phyloP scores from a whole-genome alignment of 306 rosid species.

The Cercis canadensis region DNA sequence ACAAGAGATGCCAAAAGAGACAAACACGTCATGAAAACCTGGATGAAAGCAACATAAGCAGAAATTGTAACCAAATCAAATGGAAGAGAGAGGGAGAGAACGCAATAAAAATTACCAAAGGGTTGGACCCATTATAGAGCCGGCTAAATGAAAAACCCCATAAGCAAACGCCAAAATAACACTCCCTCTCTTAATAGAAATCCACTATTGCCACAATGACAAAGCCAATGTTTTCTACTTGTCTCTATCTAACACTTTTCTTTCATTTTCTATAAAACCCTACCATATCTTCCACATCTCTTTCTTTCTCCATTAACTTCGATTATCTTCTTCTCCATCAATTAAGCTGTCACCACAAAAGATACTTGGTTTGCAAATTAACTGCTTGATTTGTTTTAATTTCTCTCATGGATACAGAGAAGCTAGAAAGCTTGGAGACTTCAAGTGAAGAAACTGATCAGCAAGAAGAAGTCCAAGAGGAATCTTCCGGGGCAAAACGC shows the following conservation, averaged over 20 bases:
- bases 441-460: constrained; percentile 67
- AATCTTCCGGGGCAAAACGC: constrained; percentile 43
- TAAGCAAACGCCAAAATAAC: constrained; percentile 57
- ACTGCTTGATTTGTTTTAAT: neutral
- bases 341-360: too few species aligned
- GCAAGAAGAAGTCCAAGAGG: constrained; percentile 34
- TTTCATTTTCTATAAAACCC: constrained; percentile 44
- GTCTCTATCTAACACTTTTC: constrained; percentile 45
- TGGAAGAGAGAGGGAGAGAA: constrained; percentile 13
- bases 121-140: constrained; percentile 52
- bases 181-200: constrained; percentile 36
- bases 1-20: constrained; percentile 12
- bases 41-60: constrained; percentile 45
- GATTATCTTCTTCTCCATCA: too few species aligned
- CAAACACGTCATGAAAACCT: constrained; percentile 36
- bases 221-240: constrained; percentile 50
- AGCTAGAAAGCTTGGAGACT: constrained; percentile 49
- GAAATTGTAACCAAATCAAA: constrained; percentile 42
- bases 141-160: constrained; percentile 68
- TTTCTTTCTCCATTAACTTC: constrained; percentile 24
- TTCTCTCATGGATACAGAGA: constrained; percentile 50
- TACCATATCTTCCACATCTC: constrained; percentile 31
- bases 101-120: constrained; percentile 24
- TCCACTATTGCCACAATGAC: constrained; percentile 49
- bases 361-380: neutral